Base-by-base conservation (phyloP, 352 stramenopile genomes). In the Pseudoperonospora humuli region DNA sequence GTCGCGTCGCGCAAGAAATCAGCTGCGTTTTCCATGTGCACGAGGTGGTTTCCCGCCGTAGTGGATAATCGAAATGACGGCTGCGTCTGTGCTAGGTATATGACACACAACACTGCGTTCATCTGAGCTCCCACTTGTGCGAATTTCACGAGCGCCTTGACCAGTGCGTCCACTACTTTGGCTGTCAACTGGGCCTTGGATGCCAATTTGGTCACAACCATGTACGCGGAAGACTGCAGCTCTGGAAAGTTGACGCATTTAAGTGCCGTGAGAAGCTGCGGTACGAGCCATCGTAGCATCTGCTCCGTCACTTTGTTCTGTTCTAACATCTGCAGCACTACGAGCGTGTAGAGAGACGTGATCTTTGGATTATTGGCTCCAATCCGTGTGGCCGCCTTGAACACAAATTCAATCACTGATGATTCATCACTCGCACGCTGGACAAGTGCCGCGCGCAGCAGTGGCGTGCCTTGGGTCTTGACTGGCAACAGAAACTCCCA, bases 401-500 rank as follows among this genome's bases (percentile, higher is more conserved):
- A 91, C 7, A 93, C 42, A 44, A 91, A 93, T 17, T 84, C 61
- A 15, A 90, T 64, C 29, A 93, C 57, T 3, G 75, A 89, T 27
- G 70, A 53, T 34, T 93, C 82, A 51, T 89, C 74, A 14, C 74
- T 68, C 13, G 69, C 65, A 28, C 79, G 81, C 46, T 88, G 73
- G 19, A 92, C 77, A 5, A 95, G 67, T 35, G 80, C 80, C 0
- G 66, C 57, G 21, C 83, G 69, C 11, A 80, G 47, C 37, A 93
- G 45, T 23, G 79, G 79, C 27, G 77, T 67, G 35, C 75, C 75
- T 7, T 64, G 61, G 7, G 66, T 67, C 62, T 95, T 95, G 28
- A 88, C 74, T 8, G 57, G 53, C 24, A 90, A 53, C 36, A 95
- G 54, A 37, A 95, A 95, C 46, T 89, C 76, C 83, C 83, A 95